Evolutionary conservation across 345 rosid genomes (phyloP).

Genomic region (Citrus medica): DNA sequence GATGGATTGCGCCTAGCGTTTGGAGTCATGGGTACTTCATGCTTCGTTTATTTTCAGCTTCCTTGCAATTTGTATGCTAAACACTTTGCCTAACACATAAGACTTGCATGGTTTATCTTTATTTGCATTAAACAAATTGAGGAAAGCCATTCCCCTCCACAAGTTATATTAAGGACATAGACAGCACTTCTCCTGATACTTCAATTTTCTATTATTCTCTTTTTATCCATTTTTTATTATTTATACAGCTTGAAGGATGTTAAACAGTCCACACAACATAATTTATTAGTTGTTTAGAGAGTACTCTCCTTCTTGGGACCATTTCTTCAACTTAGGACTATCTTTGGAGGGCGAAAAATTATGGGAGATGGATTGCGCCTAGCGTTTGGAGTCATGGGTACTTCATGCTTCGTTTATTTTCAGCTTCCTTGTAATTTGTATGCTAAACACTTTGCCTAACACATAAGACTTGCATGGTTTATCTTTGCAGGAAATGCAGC

Average conservation of each 20-base stretch:
- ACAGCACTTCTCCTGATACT: slow-evolving; percentile 20
- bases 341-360: slow-evolving; percentile 12
- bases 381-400: slow-evolving; percentile 68
- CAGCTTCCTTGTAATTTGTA: background rate
- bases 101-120: slow-evolving; percentile 15
- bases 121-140: slow-evolving; percentile 8
- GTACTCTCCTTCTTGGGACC: slow-evolving; percentile 6
- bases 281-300: background rate
- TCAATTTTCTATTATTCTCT: slow-evolving; percentile 21
- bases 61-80: background rate
- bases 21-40: slow-evolving; percentile 56
- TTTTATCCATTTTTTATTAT: slow-evolving; percentile 15
- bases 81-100: background rate
- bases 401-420: background rate
- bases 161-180: slow-evolving; percentile 21
- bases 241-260: slow-evolving; percentile 24
- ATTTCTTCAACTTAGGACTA: slow-evolving; percentile 7
- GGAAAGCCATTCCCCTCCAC: slow-evolving; percentile 23
- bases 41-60: background rate
- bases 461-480: slow-evolving; percentile 11
- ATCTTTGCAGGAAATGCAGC: slow-evolving; percentile 74
- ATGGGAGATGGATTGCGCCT: slow-evolving; percentile 62
- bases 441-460: background rate
- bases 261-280: slow-evolving; percentile 11
- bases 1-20: slow-evolving; percentile 56